Evolutionary conservation across 441 rosid species (phyloP), one percentile per base, ranked within the genome.

Genomic region (Syzygium syzygioides): DNA sequence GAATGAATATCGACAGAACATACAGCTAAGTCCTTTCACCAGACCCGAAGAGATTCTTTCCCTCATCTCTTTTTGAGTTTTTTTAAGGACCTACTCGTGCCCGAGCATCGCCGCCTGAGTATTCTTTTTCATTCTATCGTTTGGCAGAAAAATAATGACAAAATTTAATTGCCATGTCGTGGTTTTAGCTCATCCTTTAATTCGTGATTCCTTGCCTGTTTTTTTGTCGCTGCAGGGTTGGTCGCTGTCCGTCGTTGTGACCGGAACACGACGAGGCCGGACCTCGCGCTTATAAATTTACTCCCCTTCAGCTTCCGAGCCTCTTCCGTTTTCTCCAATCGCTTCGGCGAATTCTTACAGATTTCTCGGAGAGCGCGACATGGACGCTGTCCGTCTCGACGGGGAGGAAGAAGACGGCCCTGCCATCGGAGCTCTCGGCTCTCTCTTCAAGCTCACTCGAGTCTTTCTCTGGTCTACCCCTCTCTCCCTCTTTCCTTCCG

Each of bases 391-490:
- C 50, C 90, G 84, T 79, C 55, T 87, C 28, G 93, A 92, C 90
- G 89, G 68, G 34, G 76, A 71, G 13, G 95, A 90, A 89, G 93
- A 32, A 19, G 48, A 68, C 1, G 28, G 14, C 87, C 84, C 90
- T 64, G 95, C 96, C 28, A 92, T 98, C 87, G 87, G 83, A 92
- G 96, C 96, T 89, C 91, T 97, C 30, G 99, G 98, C 62, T 92
- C 96, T 79, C 95, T 94, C 88, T 94, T 96, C 92, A 95, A 94
- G 92, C 96, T 95, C 91, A 94, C 96, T 54, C 93, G 96, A 89
- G 95, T 95, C 86, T 88, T 93, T 86, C 92, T 98, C 91, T 93
- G 98, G 99, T 95, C 71, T 66, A 7, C 41, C 66, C 79, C 86
- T 23, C 85, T 84, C 76, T 56, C 59, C 86, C 71, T 89, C 60